These are phyloP conservation scores for Neurospora sublineolata DNA, from an alignment of 495 filamentous ascomycete genomes.

Conservation along the genomic window DNA sequence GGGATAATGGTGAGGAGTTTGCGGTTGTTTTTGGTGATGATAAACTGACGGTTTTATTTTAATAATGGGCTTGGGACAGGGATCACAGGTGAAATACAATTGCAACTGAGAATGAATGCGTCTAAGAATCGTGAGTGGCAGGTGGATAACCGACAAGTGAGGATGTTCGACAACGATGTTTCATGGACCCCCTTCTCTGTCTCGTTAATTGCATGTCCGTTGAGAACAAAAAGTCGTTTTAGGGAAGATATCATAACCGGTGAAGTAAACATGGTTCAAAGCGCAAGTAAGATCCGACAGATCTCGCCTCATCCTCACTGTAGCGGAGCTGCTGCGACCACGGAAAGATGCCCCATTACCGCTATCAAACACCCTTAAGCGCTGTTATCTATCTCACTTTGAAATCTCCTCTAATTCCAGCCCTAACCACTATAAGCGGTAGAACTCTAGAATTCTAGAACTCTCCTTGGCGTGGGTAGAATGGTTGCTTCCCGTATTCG, in stretches of 20 bases:
- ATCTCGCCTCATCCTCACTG: background rate
- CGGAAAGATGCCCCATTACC: background rate
- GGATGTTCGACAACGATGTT: no score
- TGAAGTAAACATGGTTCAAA: background rate
- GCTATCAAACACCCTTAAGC: background rate
- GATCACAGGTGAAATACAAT: no score
- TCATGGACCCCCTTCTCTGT: background rate
- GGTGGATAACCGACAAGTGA: no score
- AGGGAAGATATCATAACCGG: background rate
- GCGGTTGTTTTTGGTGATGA: background rate
- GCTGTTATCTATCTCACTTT: background rate
- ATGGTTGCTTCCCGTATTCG: background rate
- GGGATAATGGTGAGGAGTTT: background rate
- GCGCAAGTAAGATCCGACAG: background rate
- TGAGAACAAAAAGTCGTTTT: background rate
- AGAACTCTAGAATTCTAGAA: background rate
- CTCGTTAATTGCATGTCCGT: background rate
- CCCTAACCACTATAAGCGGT: background rate
- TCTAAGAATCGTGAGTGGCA: no score
- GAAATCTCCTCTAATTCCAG: background rate
- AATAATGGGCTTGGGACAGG: no score
- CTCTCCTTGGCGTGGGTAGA: background rate
- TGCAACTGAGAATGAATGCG: no score
- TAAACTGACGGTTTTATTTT: background rate
- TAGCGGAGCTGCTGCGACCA: background rate